Percentiles rank a stretch among this genome's conserved stretches.
Evolutionary conservation across 2,329 filamentous ascomycete genomes (phyloP).

Genomic region (Epichloe sp.): DNA sequence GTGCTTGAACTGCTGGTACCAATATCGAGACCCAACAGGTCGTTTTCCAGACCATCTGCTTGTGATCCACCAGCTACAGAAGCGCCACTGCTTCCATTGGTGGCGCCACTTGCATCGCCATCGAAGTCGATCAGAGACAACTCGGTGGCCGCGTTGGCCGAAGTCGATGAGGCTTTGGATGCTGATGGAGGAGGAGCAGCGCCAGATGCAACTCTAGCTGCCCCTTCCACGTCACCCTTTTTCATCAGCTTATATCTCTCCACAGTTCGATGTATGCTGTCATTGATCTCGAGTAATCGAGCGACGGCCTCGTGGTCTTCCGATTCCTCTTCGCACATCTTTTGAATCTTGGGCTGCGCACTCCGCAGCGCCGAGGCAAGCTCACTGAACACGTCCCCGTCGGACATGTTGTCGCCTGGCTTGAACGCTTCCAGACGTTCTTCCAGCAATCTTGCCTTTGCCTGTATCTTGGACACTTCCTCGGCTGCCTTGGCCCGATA

Average conservation of each 20-base stretch:
- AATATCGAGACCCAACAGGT: constrained; percentile 79
- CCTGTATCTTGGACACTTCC: constrained; percentile 87
- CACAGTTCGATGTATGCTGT: constrained; percentile 94
- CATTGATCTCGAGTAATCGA: constrained; percentile 92
- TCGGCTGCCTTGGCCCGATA: constrained; percentile 96
- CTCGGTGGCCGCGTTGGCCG: constrained; percentile 43
- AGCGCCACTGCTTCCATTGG: constrained; percentile 31
- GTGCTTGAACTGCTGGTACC: constrained; percentile 41
- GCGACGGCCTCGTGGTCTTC: constrained; percentile 93
- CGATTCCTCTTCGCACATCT: constrained; percentile 98
- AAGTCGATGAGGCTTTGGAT: constrained; percentile 39
- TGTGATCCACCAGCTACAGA: constrained; percentile 28
- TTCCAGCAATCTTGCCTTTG: constrained; percentile 84
- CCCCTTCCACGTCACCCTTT: constrained; percentile 79
- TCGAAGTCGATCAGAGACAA: constrained; percentile 91
- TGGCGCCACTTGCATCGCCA: constrained; percentile 42
- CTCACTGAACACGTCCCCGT: constrained; percentile 64
- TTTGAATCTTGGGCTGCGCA: constrained; percentile 96
- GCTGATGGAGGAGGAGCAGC: constrained; percentile 43
- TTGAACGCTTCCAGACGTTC: constrained; percentile 81
- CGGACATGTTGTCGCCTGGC: constrained; percentile 63
- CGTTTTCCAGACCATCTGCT: constrained; percentile 66
- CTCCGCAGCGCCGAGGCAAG: constrained; percentile 78
- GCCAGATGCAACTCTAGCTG: constrained; percentile 71
- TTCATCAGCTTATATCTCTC: constrained; percentile 93